These are phyloP conservation scores for Boletus rubroflammeus DNA, from an alignment of 768 basidiomycete genomes.

Conservation along the genomic window DNA sequence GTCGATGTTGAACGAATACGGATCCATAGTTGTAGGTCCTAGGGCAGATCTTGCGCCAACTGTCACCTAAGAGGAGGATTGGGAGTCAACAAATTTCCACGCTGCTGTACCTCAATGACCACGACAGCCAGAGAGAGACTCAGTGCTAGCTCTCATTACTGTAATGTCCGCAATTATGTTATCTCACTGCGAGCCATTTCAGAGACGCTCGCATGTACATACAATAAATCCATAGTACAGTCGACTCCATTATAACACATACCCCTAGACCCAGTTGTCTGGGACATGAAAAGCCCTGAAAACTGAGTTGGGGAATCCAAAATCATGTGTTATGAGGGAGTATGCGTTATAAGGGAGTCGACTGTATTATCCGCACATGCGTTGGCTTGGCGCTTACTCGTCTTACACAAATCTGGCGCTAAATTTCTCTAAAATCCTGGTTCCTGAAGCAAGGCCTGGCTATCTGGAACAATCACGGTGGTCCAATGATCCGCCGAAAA, in stretches of 20 bases:
- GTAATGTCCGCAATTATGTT: background rate
- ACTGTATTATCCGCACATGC: no score
- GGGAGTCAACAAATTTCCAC: constrained; percentile 2
- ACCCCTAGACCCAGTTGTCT: no score
- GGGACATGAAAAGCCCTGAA: no score
- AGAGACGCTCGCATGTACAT: background rate
- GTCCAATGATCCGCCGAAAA: background rate
- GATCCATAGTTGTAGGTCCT: constrained; percentile 15
- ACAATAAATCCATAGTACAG: background rate
- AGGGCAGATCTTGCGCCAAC: background rate
- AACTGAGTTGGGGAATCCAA: no score
- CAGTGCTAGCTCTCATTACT: background rate
- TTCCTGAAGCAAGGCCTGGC: background rate
- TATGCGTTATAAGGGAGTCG: no score
- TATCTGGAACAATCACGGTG: background rate
- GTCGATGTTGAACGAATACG: constrained; percentile 16
- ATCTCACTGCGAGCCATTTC: background rate
- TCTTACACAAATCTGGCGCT: background rate
- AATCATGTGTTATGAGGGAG: no score
- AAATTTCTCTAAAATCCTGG: background rate
- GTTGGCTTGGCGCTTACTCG: background rate
- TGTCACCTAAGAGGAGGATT: background rate
- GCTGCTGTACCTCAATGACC: background rate
- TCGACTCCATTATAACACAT: no score
- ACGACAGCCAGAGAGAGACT: background rate